Conservation (phyloP, 1,284 basidiomycete genomes). For the Schizopora paradoxa region DNA sequence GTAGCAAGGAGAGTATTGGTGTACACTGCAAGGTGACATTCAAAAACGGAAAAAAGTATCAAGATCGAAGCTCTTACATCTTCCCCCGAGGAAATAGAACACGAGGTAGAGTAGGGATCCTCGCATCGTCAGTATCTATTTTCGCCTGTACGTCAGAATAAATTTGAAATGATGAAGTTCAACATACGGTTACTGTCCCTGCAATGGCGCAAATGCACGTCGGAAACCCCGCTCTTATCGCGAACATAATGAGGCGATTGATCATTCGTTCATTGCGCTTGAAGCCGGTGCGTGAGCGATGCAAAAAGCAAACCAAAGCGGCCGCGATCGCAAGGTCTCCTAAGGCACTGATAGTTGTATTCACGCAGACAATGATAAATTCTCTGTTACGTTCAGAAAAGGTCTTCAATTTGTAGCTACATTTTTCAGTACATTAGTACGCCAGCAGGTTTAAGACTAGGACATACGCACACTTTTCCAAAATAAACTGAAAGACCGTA, state of each 20-base stretch:
- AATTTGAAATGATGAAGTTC: no score
- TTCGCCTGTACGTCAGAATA: no score
- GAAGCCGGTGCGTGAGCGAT: conserved; percentile 13
- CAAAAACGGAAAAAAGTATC: no score
- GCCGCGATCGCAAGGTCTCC: conserved; percentile 14
- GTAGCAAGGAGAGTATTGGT: no score
- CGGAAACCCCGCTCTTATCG: conserved; percentile 19
- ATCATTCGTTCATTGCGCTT: conserved; percentile 9
- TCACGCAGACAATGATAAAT: not conserved
- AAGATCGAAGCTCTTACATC: no score
- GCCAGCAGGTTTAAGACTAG: not conserved
- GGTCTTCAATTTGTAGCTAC: not conserved
- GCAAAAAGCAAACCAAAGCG: conserved; percentile 13
- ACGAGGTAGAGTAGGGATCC: conserved; percentile 16
- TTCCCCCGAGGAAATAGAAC: conserved; percentile 11
- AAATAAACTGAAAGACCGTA: no score
- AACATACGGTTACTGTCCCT: conserved; percentile 10
- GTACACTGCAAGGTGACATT: no score
- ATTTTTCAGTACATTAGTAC: no score
- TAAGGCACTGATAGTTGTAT: conserved; percentile 2
- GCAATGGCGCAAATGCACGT: conserved; percentile 9
- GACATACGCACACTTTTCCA: not conserved
- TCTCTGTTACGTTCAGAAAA: not conserved
- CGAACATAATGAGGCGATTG: conserved; percentile 12
- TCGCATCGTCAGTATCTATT: no score